Percentiles rank a stretch among this genome's conserved stretches.
These are phyloP conservation scores for Solanum habrochaites DNA, from an alignment of 257 asterid genomes.

Conservation along the genomic window DNA sequence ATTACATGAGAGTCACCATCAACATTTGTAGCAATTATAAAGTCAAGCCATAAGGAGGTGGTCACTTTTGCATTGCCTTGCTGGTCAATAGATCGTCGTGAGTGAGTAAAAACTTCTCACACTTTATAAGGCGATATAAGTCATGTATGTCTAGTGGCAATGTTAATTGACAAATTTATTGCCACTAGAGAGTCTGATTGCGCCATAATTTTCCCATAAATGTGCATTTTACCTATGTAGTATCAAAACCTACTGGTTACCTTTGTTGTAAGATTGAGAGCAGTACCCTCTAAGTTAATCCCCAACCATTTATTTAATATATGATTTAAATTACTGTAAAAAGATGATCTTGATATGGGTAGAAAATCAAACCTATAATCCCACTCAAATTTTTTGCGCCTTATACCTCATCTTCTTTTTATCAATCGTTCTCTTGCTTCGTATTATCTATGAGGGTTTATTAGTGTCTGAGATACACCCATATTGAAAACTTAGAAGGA, in stretches of 20 bases:
- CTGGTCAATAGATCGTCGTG: not conserved
- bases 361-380: not conserved
- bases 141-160: not conserved
- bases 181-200: not conserved
- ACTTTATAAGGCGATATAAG: not conserved
- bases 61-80: not conserved
- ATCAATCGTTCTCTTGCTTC: not conserved
- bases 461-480: not conserved
- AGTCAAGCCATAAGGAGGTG: not conserved
- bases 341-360: too few species aligned
- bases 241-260: not conserved
- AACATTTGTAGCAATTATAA: not conserved
- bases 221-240: not conserved
- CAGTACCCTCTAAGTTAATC: not conserved
- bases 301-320: not conserved
- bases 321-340: too few species aligned
- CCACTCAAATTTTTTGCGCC: not conserved
- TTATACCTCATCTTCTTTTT: not conserved
- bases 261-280: not conserved
- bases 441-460: not conserved
- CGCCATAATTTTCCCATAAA: too few species aligned
- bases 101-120: not conserved
- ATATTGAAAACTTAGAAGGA: not conserved
- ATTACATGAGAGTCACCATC: not conserved
- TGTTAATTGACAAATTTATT: not conserved